A percentile compares a stretch with the other conserved stretches of the same genome.
Conservation (phyloP, 768 basidiomycete species). For the Lactarius indigo region DNA sequence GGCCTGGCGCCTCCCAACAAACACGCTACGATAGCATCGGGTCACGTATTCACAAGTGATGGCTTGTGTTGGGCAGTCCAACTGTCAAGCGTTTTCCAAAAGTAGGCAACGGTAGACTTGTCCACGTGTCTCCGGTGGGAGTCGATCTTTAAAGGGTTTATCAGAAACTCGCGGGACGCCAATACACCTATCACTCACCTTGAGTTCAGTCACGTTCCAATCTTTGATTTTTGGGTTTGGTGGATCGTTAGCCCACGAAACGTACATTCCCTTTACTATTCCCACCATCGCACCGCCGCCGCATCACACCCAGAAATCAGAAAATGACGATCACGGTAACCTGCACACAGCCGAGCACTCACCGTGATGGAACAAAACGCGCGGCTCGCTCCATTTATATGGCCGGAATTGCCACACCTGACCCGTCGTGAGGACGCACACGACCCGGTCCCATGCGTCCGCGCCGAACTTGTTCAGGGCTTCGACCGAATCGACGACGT, state of each 20-base stretch:
- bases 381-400: slow-evolving; percentile 96
- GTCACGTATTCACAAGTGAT: slow-evolving; percentile 53
- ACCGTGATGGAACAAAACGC: slow-evolving; percentile 93
- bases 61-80: slow-evolving; percentile 84
- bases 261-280: slow-evolving; percentile 90
- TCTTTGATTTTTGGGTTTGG: slow-evolving; percentile 86
- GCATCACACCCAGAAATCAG: background rate
- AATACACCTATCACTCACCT: slow-evolving; percentile 44
- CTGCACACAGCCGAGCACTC: slow-evolving; percentile 21
- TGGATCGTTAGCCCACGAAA: slow-evolving; percentile 92
- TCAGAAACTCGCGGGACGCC: background rate
- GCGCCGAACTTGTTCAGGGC: slow-evolving; percentile 88
- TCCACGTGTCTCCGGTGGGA: slow-evolving; percentile 86
- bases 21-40: background rate
- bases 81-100: slow-evolving; percentile 89
- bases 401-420: slow-evolving; percentile 98
- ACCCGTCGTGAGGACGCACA: slow-evolving; percentile 97
- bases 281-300: background rate
- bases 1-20: background rate
- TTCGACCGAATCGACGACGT: slow-evolving; percentile 89
- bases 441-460: slow-evolving; percentile 95
- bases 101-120: slow-evolving; percentile 90
- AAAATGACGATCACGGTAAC: background rate
- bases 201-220: slow-evolving; percentile 96
- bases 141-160: slow-evolving; percentile 67